Evolutionary conservation across 305 asterid species (phyloP), one percentile per base, ranked within the genome.

Genomic region (Fraxinus xanthoxyloides): DNA sequence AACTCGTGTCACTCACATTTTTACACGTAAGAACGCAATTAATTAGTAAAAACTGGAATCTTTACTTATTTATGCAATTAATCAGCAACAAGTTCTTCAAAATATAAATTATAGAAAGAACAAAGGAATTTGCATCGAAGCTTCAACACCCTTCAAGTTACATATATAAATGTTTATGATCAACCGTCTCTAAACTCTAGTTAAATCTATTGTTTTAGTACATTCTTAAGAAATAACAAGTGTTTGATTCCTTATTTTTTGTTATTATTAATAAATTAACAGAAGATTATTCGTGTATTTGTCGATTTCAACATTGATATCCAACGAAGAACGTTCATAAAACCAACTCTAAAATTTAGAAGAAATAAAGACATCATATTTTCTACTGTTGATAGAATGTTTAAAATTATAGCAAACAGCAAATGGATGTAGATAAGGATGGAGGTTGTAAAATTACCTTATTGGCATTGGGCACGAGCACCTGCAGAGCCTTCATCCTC

Each of bases 401-500:
- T 46, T 46, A 46, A 72, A 51, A 82, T 65, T 79, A 81, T 56
- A 80, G 54, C 23, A 76, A 59, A 81, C 40, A 80, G 54, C 23
- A 76, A 59, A 15, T 69, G 32, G 54, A 74, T 38, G 63, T 30
- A 26, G 56, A 70, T 19, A 74, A 5, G 9, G 23, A 69, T 40
- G 9, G 23, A 69, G 40, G 10, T 30, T 69, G 54, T 21, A 82
- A 78, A 83, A 78, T 84, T 84, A 94, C 98, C 98, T 94, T 93
- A 82, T 94, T 94, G 69, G 91, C 97, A 85, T 93, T 93, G 74
- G 98, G 98, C 54, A 94, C 97, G 7, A 94, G 95, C 87, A 92
- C 98, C 90, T 94, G 98, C 83, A 94, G 87, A 32, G 93, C 84
- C 92, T 93, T 94, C 98, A 94, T 93, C 86, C 98, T 91, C 89